These are phyloP conservation scores for Neolentinus lepideus DNA, from an alignment of 1,284 basidiomycete species.

Conservation along the genomic window DNA sequence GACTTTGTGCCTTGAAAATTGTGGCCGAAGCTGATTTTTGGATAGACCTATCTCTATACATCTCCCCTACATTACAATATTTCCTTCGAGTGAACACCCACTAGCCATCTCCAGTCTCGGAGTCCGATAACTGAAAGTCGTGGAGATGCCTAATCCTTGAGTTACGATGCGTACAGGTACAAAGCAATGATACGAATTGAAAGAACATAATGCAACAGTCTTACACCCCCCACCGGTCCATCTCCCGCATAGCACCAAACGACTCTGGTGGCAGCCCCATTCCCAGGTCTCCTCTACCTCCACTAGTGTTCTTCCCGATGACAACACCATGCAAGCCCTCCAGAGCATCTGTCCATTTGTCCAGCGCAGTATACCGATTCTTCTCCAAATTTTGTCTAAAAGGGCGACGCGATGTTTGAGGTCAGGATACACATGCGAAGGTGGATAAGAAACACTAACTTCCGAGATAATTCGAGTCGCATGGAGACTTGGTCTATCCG, in stretches of 20 bases:
- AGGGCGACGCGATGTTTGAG: constrained; percentile 2
- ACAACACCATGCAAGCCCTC: constrained; percentile 66
- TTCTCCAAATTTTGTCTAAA: constrained; percentile 76
- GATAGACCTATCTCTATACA: too few relatives aligned
- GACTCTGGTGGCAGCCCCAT: constrained; percentile 1
- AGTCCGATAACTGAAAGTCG: too few relatives aligned
- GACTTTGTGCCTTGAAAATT: too few relatives aligned
- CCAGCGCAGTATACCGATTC: constrained; percentile 77
- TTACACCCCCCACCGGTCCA: background rate
- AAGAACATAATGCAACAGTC: background rate
- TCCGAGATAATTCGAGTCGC: constrained; percentile 82
- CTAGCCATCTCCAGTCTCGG: too few relatives aligned
- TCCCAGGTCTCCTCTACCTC: constrained; percentile 17
- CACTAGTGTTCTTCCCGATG: constrained; percentile 56
- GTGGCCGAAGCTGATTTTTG: too few relatives aligned
- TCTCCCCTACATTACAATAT: background rate
- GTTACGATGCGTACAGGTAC: background rate
- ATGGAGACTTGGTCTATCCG: constrained; percentile 94
- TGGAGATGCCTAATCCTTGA: too few relatives aligned
- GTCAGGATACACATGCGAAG: constrained; percentile 1
- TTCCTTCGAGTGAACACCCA: background rate
- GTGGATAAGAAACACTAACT: constrained; percentile 44
- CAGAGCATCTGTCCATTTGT: constrained; percentile 76
- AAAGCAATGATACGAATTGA: background rate
- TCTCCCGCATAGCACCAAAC: constrained; percentile 1